These are phyloP conservation scores for Bryum argenteum DNA, from an alignment of 225 moss, liverwort and hornwort species.

Conservation along the genomic window DNA sequence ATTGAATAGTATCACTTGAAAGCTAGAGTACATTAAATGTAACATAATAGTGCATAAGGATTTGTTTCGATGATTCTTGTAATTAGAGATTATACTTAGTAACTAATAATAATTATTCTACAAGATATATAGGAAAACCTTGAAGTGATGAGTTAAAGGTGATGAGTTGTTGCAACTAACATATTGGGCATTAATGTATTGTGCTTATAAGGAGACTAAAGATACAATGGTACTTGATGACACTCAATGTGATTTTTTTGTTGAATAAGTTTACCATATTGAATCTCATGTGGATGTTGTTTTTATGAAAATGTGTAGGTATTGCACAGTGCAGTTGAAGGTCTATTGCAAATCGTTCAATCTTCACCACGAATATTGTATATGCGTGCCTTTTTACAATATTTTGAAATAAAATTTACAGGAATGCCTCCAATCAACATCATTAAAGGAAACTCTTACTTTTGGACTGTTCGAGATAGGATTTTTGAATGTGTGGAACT, in stretches of 20 bases:
- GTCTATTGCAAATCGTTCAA: constrained; percentile 74
- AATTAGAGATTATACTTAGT: too few species aligned
- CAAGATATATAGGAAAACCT: too few species aligned
- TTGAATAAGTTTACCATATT: not conserved
- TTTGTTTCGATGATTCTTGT: too few species aligned
- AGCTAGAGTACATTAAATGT: too few species aligned
- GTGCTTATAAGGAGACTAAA: too few species aligned
- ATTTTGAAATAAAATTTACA: constrained; percentile 64
- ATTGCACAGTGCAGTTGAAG: constrained; percentile 67
- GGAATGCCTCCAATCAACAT: constrained; percentile 76
- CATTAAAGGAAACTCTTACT: constrained; percentile 69
- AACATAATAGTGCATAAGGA: too few species aligned
- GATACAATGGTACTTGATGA: too few species aligned
- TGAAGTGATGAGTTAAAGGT: too few species aligned
- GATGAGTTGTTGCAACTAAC: too few species aligned
- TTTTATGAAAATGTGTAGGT: constrained; percentile 37
- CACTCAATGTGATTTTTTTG: not conserved
- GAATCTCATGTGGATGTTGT: not conserved
- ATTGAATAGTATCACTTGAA: too few species aligned
- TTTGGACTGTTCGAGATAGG: constrained; percentile 58
- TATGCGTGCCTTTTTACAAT: constrained; percentile 69
- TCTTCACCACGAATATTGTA: constrained; percentile 74
- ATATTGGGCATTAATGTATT: too few species aligned
- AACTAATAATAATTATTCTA: too few species aligned
- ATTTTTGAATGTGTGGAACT: constrained; percentile 64